Base-by-base conservation (phyloP, 1,284 basidiomycete species). In the Ustilago bromivora region DNA sequence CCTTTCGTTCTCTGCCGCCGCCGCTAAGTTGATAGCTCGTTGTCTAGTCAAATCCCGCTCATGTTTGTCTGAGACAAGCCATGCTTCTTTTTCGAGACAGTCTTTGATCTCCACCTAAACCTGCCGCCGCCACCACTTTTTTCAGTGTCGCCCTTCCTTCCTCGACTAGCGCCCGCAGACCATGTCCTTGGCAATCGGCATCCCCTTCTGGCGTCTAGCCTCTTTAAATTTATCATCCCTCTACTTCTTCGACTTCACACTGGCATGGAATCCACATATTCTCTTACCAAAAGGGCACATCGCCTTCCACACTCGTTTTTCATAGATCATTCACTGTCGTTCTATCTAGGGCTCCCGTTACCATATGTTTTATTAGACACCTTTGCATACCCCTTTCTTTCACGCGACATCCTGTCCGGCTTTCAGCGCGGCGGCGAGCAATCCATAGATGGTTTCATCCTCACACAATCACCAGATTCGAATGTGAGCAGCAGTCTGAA, bases 41-140 rank as follows among this genome's bases (percentile, higher is more conserved):
- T 8, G 10, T 8, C 6, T n/a, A 51, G 47, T 51, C 47, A 32
- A 51, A 51, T 28, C 28, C 43, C 57, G 54, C 36, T 35, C 40
- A 1, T 12, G 40, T 19, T 46, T 32, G 36, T 51, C 51, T 49
- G 36, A 59, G 36, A 53, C 57, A 49, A 28, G 5, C n/a, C n/a
- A 23, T 40, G 31, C 53, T 41, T 34, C 17, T 43, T 63, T 58
- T 57, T 54, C 58, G 57, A 70, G 53, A 65, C 62, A 61, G 31
- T 13, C 54, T 40, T 23, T 23, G 62, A 41, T 51, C 62, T 64
- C 54, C 53, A 65, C 62, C 38, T 54, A 28, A 55, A 43, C 54
- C 13, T 17, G 23, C 49, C 15, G 35, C 60, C 19, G 41, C 60
- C 60, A 58, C 58, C 59, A 62, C 55, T 59, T 68, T 46, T 55